Conservation (phyloP, 345 rosid species). For the Iberis pinnata region DNA sequence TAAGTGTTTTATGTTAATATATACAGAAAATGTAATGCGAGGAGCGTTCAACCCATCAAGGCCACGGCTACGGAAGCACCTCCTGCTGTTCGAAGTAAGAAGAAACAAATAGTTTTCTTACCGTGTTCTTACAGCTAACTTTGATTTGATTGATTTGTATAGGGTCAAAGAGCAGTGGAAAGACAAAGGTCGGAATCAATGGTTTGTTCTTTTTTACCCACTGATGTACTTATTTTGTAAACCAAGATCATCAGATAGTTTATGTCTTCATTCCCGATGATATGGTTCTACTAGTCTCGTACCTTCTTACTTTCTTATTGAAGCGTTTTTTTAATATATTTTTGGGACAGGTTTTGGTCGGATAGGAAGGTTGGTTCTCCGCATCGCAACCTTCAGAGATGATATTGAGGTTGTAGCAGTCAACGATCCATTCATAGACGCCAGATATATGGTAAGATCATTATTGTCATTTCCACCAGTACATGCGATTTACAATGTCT, state of each 20-base stretch:
- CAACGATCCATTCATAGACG: slow-evolving; percentile 89
- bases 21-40: slow-evolving; percentile 38
- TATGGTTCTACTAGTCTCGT: neutral
- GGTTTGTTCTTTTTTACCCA: slow-evolving; percentile 40
- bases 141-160: slow-evolving; percentile 19
- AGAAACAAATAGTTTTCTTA: neutral
- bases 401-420: slow-evolving; percentile 82
- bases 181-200: slow-evolving; percentile 74
- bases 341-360: slow-evolving; percentile 79
- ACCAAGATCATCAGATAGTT: neutral
- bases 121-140: slow-evolving; percentile 8
- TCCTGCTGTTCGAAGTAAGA: slow-evolving; percentile 54
- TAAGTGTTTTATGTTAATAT: neutral
- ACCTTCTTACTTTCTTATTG: neutral
- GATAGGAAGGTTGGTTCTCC: slow-evolving; percentile 83
- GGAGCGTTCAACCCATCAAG: slow-evolving; percentile 49
- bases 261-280: too few relatives aligned
- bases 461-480: neutral
- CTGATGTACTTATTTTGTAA: neutral
- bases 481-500: neutral
- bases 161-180: slow-evolving; percentile 52
- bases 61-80: slow-evolving; percentile 78
- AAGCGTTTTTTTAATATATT: neutral
- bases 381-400: slow-evolving; percentile 77
- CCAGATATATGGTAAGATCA: slow-evolving; percentile 76